Conservation (phyloP, 192 early-diverging fungal genomes). For the Coemansia sp. region DNA sequence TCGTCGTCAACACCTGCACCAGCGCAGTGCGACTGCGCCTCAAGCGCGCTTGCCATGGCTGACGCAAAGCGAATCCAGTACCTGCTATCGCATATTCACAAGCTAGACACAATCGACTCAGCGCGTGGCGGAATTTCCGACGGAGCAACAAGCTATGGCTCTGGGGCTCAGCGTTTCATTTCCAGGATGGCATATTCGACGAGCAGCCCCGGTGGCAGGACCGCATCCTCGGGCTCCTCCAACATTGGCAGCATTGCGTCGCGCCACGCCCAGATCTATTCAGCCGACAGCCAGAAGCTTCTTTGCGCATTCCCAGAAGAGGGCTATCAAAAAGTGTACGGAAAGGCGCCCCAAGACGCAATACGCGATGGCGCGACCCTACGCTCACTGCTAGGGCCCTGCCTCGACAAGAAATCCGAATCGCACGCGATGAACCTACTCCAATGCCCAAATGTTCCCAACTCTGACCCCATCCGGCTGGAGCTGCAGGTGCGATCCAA, state of each 20-base stretch:
- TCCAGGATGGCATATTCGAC: background rate
- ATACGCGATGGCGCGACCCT: constrained; percentile 19
- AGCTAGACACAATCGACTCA: constrained; percentile 26
- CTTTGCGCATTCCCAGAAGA: constrained; percentile 53
- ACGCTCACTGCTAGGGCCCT: constrained; percentile 29
- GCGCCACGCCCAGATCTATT: constrained; percentile 52
- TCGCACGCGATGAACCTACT: constrained; percentile 27
- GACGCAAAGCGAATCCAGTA: constrained; percentile 36
- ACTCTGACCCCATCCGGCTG: constrained; percentile 35
- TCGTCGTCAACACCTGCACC: constrained; percentile 12
- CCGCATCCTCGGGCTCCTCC: background rate
- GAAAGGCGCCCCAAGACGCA: constrained; percentile 22
- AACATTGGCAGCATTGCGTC: constrained; percentile 22
- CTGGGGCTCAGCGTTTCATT: background rate
- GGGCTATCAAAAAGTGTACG: constrained; percentile 34
- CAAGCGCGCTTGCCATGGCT: constrained; percentile 19
- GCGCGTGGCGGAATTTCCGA: background rate
- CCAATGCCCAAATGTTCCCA: constrained; percentile 14
- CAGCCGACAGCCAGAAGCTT: constrained; percentile 30
- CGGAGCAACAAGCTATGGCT: background rate
- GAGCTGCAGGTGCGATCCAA: constrained; percentile 31
- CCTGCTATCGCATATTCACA: constrained; percentile 43
- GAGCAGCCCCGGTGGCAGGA: constrained; percentile 5
- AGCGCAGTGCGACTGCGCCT: constrained; percentile 39
- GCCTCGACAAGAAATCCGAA: constrained; percentile 25